Conservation (phyloP, 768 basidiomycete genomes). For the Tubosaeta brunneosetosa region DNA sequence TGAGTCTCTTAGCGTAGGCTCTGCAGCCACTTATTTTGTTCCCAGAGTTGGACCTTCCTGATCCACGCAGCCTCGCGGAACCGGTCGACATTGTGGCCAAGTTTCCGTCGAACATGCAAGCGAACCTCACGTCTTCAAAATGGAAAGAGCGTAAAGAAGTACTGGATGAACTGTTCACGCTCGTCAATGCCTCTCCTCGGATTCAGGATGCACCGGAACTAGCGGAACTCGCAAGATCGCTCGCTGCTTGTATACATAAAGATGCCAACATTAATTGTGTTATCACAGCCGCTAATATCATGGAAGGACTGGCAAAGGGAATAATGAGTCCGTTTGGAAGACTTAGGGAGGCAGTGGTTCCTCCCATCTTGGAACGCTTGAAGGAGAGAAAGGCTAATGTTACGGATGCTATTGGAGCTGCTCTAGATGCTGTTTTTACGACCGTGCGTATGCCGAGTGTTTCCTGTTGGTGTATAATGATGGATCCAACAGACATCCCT, state of each 20-base stretch:
- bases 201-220: constrained; percentile 81
- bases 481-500: constrained; percentile 57
- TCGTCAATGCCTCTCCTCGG: constrained; percentile 64
- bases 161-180: constrained; percentile 72
- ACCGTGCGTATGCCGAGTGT: constrained; percentile 53
- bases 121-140: constrained; percentile 80
- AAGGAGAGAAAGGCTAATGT: constrained; percentile 94
- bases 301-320: constrained; percentile 84
- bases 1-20: constrained; percentile 21
- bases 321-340: constrained; percentile 69
- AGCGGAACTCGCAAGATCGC: constrained; percentile 65
- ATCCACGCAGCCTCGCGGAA: constrained; percentile 78
- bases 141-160: constrained; percentile 98
- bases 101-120: constrained; percentile 70
- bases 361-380: constrained; percentile 77
- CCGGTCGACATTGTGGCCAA: constrained; percentile 73
- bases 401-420: constrained; percentile 80
- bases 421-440: constrained; percentile 82
- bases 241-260: constrained; percentile 75
- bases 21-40: constrained; percentile 8
- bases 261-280: constrained; percentile 98
- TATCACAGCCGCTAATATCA: constrained; percentile 75
- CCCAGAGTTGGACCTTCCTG: constrained; percentile 52
- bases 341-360: constrained; percentile 67
- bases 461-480: constrained; percentile 2